Base-by-base conservation (phyloP, 257 asterid species). In the Paulownia fortunei region DNA sequence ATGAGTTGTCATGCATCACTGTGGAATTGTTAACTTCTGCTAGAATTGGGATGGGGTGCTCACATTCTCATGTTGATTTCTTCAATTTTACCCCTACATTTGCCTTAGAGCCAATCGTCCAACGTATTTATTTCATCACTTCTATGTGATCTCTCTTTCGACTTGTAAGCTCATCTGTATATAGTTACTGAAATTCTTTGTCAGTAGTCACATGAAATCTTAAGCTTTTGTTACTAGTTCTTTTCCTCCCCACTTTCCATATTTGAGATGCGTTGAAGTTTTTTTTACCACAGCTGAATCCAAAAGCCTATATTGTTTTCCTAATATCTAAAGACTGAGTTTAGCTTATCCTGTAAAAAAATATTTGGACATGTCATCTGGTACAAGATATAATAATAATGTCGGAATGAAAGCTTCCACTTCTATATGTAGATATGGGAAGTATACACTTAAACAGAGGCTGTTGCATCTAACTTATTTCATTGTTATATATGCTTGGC, bases 391-490 rank as follows among this genome's bases (percentile, higher is more conserved):
- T 59, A 46, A 21, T 59, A 46, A 21, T 54, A 58, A 41, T 11
- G 15, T 21, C 6, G 3, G 18, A 32, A 15, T 9, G 21, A 41
- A 63, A 65, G 75, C 60, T 64, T 68, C 23, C 37, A 60, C 47
- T 52, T 3, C 49, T 61, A 72, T 56, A 24, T 51, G 9, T 39
- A 52, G 63, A 64, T 36, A 19, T 46, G 15, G 54, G 18, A 55
- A 11, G n/a, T 32, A 21, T 51, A 24, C 49, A 15, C 80, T 46
- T 23, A 19, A 55, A 70, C 12, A n/a, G 58, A 69, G 44, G 62
- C 32, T 76, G 9, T 44, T 66, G 37, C 72, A 37, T 76, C 79
- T 34, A 55, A 71, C 52, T 47, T 39, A 66, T 64, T 26, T 65
- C 23, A 64, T n/a, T 62, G 60, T 69, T 32, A 16, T 73, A 5